Evolutionary conservation across 1,284 basidiomycete genomes (phyloP).

Genomic region (Veloboletus limbatus): DNA sequence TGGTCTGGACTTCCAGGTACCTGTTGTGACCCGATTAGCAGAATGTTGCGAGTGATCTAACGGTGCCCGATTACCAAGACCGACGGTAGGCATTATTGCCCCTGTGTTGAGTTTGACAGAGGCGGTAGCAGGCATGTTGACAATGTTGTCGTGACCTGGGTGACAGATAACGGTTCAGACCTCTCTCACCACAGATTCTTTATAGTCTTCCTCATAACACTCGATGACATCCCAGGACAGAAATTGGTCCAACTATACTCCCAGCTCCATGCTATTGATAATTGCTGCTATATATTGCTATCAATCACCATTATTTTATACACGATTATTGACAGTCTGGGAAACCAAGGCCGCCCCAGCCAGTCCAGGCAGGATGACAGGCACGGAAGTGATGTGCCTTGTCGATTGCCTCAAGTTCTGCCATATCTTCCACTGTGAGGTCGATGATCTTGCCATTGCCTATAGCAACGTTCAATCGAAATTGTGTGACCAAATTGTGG

Average conservation of each 20-base stretch:
- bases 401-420: conserved; percentile 52
- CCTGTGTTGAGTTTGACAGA: conserved; percentile 71
- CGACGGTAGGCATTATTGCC: conserved; percentile 69
- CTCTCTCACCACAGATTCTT: background rate
- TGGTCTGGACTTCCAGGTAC: conserved; percentile 78
- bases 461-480: no score
- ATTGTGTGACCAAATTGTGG: no score
- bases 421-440: conserved; percentile 52
- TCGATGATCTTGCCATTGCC: conserved; percentile 54
- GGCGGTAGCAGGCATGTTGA: conserved; percentile 44
- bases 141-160: background rate
- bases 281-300: background rate
- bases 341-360: conserved; percentile 61
- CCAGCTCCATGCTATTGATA: background rate
- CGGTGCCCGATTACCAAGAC: conserved; percentile 54
- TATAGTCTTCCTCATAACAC: conserved; percentile 14
- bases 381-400: conserved; percentile 55
- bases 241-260: conserved; percentile 1
- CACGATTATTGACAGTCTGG: conserved; percentile 43
- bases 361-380: conserved; percentile 59
- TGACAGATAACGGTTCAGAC: background rate
- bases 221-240: no score
- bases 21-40: conserved; percentile 31
- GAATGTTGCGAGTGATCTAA: background rate
- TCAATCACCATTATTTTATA: background rate